Base-by-base conservation (phyloP, 345 rosid genomes). In the Citropsis articulata region DNA sequence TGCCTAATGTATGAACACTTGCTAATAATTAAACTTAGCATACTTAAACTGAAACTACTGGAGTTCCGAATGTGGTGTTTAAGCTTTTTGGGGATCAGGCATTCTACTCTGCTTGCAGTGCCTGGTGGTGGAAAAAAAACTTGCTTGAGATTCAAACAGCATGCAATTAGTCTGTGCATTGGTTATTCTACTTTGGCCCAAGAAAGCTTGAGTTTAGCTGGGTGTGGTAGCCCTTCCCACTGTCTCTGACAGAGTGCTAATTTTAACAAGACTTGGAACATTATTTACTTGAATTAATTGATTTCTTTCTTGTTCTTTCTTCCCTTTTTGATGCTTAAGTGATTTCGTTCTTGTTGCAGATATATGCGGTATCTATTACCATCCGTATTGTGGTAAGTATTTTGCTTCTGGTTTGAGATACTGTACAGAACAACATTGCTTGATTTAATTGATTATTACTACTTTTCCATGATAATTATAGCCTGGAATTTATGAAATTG, bases 281-380 rank as follows among this genome's bases (percentile, higher is more conserved):
- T 42, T n/a, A 25, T 78, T 55, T 21, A 66, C 42, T 36, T 69
- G 69, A 70, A 10, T 66, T 75, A 48, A 57, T 68, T 77, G 42
- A 8, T 66, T 48, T 66, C 45, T 76, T 42, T 72, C 73, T 27
- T 82, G 21, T 73, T 71, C 53, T 72, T 61, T 62, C 25, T 30
- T 22, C 53, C 12, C n/a, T 50, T 50, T 70, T 28, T 71, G 62
- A 31, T 53, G 25, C 62, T 55, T 31, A 19, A 53, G 12, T 53
- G 75, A 19, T 50, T 70, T 53, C 10, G 70, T 77, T 78, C 61
- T 9, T 78, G 14, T 82, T 76, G 84, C 91, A 92, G 94, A 91
- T 93, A 77, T 93, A 93, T 83, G 98, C 94, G 38, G 98, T 94
- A 27, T 94, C 98, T 55, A 90, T 94, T 71, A 91, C 98, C 45